A percentile compares a stretch with the other conserved stretches of the same genome.
Evolutionary conservation across 2,329 filamentous ascomycete species (phyloP).

Genomic region (Neofusicoccum sp.): DNA sequence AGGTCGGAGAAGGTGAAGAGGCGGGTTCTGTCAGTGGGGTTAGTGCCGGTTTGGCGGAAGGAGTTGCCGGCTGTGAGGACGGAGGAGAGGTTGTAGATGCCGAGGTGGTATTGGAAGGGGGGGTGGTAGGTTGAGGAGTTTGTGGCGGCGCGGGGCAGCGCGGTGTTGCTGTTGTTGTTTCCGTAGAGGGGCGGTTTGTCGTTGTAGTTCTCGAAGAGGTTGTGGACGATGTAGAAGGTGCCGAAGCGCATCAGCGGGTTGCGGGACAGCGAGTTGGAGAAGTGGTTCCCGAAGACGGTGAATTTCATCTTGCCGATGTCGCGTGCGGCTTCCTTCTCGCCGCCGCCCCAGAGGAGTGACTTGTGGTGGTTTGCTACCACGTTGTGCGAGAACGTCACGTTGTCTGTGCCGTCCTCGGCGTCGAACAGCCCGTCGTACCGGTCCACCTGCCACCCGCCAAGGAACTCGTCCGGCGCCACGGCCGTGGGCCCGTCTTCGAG

Average conservation of each 20-base stretch:
- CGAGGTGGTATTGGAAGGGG: constrained; percentile 7
- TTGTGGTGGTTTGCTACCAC: constrained; percentile 15
- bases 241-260: constrained; percentile 17
- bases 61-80: background rate
- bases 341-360: constrained; percentile 12
- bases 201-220: constrained; percentile 10
- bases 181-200: background rate
- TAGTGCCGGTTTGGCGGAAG: background rate
- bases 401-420: constrained; percentile 15
- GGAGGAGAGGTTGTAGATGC: constrained; percentile 5
- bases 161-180: background rate
- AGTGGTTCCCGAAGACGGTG: constrained; percentile 14
- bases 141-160: background rate
- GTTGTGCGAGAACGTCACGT: constrained; percentile 14
- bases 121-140: background rate
- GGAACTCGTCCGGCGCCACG: constrained; percentile 3
- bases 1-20: constrained; percentile 14
- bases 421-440: constrained; percentile 13
- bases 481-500: constrained; percentile 8
- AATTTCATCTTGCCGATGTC: constrained; percentile 12
- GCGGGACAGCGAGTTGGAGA: constrained; percentile 2
- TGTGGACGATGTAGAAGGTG: constrained; percentile 13
- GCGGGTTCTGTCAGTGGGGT: background rate
- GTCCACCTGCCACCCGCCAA: constrained; percentile 8
- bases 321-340: constrained; percentile 4